Conservation (phyloP, 1,284 basidiomycete species). For the Xerocomus nothofagi region DNA sequence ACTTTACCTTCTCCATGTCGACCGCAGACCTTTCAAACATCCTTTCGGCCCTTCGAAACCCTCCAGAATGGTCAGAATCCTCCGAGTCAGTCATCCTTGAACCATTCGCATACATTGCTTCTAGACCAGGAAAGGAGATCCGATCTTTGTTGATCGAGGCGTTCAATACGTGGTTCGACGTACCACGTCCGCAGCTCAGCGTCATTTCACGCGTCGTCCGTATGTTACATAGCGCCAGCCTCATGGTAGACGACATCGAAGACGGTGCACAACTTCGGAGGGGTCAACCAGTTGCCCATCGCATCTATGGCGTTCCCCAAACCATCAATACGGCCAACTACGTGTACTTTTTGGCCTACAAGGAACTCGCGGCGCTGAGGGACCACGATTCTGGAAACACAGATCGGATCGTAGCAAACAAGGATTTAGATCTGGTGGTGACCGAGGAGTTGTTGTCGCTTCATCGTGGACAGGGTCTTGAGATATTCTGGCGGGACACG, state of each 20-base stretch:
- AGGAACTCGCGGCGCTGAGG: slow-evolving; percentile 70
- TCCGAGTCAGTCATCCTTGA: slow-evolving; percentile 66
- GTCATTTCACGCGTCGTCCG: slow-evolving; percentile 81
- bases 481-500: slow-evolving; percentile 93
- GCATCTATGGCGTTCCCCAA: slow-evolving; percentile 94
- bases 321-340: slow-evolving; percentile 99
- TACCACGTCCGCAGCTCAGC: slow-evolving; percentile 69
- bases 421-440: slow-evolving; percentile 66
- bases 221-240: slow-evolving; percentile 93
- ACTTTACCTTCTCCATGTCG: slow-evolving; percentile 19
- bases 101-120: slow-evolving; percentile 85
- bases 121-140: slow-evolving; percentile 92
- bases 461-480: slow-evolving; percentile 94
- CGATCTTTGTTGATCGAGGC: slow-evolving; percentile 88
- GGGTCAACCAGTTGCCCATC: slow-evolving; percentile 89
- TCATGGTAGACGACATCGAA: slow-evolving; percentile 99
- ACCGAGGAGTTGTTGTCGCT: slow-evolving; percentile 89
- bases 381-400: slow-evolving; percentile 20
- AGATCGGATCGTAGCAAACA: slow-evolving; percentile 36
- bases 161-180: slow-evolving; percentile 92
- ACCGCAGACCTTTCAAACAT: slow-evolving; percentile 19
- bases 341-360: slow-evolving; percentile 89
- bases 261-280: slow-evolving; percentile 90
- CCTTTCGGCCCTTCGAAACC: slow-evolving; percentile 23
- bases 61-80: slow-evolving; percentile 25